A percentile compares a stretch with the other conserved stretches of the same genome.
phyloP scores from a whole-genome alignment of 768 basidiomycete genomes.

The Mycena haematopus region DNA sequence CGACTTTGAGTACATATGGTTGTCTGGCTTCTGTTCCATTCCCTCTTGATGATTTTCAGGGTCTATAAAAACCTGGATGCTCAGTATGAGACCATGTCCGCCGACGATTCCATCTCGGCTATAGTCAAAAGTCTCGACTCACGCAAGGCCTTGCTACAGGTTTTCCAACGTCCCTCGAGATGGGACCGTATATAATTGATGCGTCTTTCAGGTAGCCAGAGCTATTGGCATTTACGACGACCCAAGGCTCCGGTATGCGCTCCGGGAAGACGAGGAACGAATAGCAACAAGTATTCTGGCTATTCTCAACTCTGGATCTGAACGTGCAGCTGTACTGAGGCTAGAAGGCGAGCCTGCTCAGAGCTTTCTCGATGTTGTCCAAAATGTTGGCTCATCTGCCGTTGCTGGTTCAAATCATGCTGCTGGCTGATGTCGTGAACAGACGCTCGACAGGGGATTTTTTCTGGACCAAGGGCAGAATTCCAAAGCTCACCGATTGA shows the following conservation, averaged over 20 bases:
- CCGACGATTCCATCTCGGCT: constrained; percentile 1
- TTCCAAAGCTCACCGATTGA: constrained; percentile 19
- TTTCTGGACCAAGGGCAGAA: constrained; percentile 1
- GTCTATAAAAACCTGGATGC: not conserved
- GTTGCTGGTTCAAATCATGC: not conserved
- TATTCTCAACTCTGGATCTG: constrained; percentile 4
- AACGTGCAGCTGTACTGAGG: not conserved
- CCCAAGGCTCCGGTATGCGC: not conserved
- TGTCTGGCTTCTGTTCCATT: too few species aligned
- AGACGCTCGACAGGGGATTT: constrained; percentile 9
- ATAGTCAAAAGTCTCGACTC: constrained; percentile 1
- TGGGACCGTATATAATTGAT: not conserved
- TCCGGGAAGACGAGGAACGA: constrained; percentile 17
- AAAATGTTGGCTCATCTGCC: not conserved
- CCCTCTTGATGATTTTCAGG: too few species aligned
- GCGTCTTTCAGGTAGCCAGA: not conserved
- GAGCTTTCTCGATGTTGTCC: constrained; percentile 13
- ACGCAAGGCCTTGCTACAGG: constrained; percentile 7
- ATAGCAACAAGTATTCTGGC: not conserved
- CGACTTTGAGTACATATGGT: too few species aligned
- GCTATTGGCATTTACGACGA: not conserved
- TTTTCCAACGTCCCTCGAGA: not conserved
- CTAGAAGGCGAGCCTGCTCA: constrained; percentile 11
- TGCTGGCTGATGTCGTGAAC: not conserved
- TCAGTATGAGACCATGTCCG: constrained; percentile 1